Percentiles rank a stretch among this genome's conserved stretches.
Conservation (phyloP, 1,284 basidiomycete species). For the Moniliella sp. region DNA sequence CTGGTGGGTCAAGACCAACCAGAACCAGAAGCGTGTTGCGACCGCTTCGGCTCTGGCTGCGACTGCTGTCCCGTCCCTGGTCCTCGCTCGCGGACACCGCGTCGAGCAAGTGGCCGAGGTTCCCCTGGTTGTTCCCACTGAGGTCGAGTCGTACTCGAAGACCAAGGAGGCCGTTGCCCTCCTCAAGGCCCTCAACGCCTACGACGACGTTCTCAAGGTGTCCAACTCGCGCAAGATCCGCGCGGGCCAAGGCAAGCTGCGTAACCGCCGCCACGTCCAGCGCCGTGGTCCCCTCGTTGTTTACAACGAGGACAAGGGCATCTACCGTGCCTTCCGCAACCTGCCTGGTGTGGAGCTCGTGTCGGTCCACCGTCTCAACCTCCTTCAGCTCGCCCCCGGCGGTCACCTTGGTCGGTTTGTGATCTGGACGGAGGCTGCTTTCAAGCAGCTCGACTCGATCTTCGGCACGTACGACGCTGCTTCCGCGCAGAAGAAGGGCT, state of each 20-base stretch:
- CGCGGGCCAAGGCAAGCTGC: constrained; percentile 89
- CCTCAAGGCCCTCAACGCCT: constrained; percentile 60
- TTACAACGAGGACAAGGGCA: constrained; percentile 91
- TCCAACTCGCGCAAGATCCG: constrained; percentile 91
- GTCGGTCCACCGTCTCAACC: constrained; percentile 80
- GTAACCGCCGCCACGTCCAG: constrained; percentile 88
- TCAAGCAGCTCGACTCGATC: constrained; percentile 73
- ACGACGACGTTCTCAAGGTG: constrained; percentile 82
- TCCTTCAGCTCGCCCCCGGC: constrained; percentile 96
- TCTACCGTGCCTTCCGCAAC: constrained; percentile 96
- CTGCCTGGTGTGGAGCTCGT: constrained; percentile 92
- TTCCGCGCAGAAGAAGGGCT: constrained; percentile 65
- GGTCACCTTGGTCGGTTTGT: constrained; percentile 95
- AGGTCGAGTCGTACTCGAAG: constrained; percentile 70
- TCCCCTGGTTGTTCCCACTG: constrained; percentile 66
- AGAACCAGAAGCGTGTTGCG: constrained; percentile 95
- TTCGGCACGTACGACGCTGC: constrained; percentile 77
- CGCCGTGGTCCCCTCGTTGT: constrained; percentile 91
- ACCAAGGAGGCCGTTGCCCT: constrained; percentile 92
- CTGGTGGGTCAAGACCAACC: constrained; percentile 99
- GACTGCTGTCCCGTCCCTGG: constrained; percentile 87
- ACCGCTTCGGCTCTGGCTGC: constrained; percentile 93
- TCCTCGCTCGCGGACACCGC: constrained; percentile 94
- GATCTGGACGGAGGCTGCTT: constrained; percentile 95
- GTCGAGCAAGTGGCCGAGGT: constrained; percentile 94